Base-by-base conservation (phyloP, 495 filamentous ascomycete genomes). In the Xylaria curta region DNA sequence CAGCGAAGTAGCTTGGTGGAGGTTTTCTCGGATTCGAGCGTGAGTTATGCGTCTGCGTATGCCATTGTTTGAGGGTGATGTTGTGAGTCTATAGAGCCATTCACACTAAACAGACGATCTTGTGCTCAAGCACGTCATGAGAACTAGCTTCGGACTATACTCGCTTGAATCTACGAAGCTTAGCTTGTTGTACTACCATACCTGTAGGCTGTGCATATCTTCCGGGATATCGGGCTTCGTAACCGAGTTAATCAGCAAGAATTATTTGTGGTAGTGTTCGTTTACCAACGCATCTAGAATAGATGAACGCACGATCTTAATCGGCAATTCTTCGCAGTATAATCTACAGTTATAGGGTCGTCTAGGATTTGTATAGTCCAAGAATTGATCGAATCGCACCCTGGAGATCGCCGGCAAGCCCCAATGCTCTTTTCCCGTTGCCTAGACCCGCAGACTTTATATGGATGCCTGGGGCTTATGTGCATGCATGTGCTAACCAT, bases 21-120 rank as follows among this genome's bases (percentile, higher is more conserved):
- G 66, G 87, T 86, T 69, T 82, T 90, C 8, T 79, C 78, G 21
- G 97, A 97, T 76, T 97, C 92, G 76, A 97, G 94, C 72, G 96
- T 99, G 67, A 97, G 94, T 83, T 99, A 99, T 82, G 94, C 91
- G 8, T 92, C 91, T 78, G 93, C 91, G 71, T 94, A 91, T 85
- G 91, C 91, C 26, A 82, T 91, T 47, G 70, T 89, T n/a, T 88
- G 69, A 78, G 64, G 17, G 47, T 12, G 59, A 59, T 54, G 46
- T 56, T 62, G 68, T 63, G 68, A 62, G 19, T 49, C 24, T 38
- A 40, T 47, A 38, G 59, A 49, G 44, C n/a, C 28, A 0, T 42
- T 71, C 44, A 33, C 58, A 69, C 28, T 21, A 36, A 21, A 64
- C 70, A 78, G 71, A 73, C 13, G 69, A 73, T 69, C 66, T 70